Conservation (phyloP, 768 basidiomycete species). For the Podaxis sp. region DNA sequence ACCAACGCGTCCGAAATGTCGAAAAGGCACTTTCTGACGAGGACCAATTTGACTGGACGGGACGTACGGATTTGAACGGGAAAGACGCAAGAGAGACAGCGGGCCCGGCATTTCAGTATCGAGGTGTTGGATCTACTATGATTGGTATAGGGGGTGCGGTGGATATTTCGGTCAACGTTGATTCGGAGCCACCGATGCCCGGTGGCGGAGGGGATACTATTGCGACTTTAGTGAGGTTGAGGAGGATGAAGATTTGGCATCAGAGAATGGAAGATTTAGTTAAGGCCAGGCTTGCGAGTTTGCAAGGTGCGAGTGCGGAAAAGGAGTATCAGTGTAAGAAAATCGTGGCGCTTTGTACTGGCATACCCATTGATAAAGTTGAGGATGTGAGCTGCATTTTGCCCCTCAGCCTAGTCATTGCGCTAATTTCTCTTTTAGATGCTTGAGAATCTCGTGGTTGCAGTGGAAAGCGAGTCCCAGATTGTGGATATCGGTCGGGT, state of each 20-base stretch:
- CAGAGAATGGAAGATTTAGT: conserved; percentile 74
- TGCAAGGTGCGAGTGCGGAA: conserved; percentile 82
- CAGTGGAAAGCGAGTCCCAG: conserved; percentile 85
- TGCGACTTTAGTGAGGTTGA: conserved; percentile 65
- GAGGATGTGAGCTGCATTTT: conserved; percentile 68
- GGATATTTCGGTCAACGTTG: conserved; percentile 63
- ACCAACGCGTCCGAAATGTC: conserved; percentile 81
- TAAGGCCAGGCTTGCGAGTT: conserved; percentile 59
- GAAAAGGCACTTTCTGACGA: conserved; percentile 78
- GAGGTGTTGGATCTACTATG: conserved; percentile 68
- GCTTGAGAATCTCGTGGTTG: conserved; percentile 81
- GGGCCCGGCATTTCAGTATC: conserved; percentile 70
- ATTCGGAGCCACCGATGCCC: conserved; percentile 75
- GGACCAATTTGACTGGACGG: conserved; percentile 87
- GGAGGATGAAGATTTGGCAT: conserved; percentile 85
- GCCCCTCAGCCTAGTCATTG: conserved; percentile 17
- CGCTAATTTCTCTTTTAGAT: conserved; percentile 45
- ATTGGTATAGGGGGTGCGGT: conserved; percentile 61
- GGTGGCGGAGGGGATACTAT: conserved; percentile 44
- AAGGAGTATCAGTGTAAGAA: conserved; percentile 91
- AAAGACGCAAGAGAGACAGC: conserved; percentile 39
- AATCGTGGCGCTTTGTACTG: conserved; percentile 87
- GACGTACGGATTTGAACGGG: conserved; percentile 53
- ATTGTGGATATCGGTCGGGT: conserved; percentile 83
- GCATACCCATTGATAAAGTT: conserved; percentile 83